Conservation (phyloP, 495 filamentous ascomycete genomes). For the Hyaloscypha bicolor region DNA sequence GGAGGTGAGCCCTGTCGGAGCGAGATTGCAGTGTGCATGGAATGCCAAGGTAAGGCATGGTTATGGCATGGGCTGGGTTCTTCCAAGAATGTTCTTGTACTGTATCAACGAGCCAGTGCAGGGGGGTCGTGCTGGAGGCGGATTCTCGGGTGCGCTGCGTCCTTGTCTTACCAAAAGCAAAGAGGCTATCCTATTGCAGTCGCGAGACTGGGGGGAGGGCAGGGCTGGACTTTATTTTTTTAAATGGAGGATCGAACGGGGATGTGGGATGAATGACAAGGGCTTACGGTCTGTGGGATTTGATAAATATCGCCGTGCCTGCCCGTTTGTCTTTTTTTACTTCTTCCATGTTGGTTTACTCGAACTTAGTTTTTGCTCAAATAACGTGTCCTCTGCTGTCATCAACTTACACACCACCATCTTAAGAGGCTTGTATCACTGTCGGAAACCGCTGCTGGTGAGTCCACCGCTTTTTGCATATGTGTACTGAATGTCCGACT, state of each 20-base stretch:
- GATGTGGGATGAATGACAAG: background rate
- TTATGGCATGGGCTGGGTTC: background rate
- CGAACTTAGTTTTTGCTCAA: background rate
- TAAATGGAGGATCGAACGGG: background rate
- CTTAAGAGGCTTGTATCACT: background rate
- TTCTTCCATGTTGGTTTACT: background rate
- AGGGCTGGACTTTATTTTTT: background rate
- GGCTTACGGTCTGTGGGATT: background rate
- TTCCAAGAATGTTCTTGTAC: conserved; percentile 1
- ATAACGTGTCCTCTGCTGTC: background rate
- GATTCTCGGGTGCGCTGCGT: background rate
- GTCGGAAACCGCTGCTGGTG: background rate
- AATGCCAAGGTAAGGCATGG: background rate
- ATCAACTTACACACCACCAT: background rate
- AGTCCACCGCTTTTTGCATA: background rate
- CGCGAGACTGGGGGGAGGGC: background rate
- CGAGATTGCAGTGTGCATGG: background rate
- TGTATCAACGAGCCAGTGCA: background rate
- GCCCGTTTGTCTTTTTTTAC: background rate
- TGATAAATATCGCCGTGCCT: background rate
- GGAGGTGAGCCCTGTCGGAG: background rate
- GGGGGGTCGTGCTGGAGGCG: background rate
- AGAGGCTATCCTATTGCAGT: background rate
- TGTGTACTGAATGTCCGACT: background rate
- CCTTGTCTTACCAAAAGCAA: background rate